phyloP scores from a whole-genome alignment of 2,329 filamentous ascomycete species.

The Xylariales sp. region DNA sequence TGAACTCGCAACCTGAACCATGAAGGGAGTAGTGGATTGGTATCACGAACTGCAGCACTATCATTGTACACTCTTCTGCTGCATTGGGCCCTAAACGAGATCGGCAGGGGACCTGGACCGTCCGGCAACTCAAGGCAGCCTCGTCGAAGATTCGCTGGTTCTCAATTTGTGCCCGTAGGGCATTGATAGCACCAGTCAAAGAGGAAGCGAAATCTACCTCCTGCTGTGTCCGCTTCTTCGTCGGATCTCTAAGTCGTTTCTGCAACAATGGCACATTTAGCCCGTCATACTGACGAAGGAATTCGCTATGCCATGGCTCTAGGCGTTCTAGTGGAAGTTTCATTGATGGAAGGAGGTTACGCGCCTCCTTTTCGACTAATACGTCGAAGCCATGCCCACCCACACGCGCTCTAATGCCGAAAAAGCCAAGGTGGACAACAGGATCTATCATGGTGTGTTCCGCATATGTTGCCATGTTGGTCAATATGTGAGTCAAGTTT shows the following conservation, averaged over 20 bases:
- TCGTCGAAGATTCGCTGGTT: constrained; percentile 57
- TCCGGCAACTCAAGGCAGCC: constrained; percentile 53
- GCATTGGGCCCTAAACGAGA: constrained; percentile 32
- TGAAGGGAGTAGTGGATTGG: constrained; percentile 68
- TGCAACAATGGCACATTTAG: constrained; percentile 55
- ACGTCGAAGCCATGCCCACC: constrained; percentile 70
- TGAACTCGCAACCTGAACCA: constrained; percentile 66
- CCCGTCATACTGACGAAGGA: constrained; percentile 63
- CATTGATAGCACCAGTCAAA: constrained; percentile 55
- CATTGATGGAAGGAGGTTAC: constrained; percentile 70
- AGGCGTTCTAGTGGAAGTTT: constrained; percentile 65
- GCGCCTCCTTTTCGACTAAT: constrained; percentile 65
- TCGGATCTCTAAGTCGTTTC: constrained; percentile 52
- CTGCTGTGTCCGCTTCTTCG: constrained; percentile 52
- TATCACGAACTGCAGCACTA: constrained; percentile 70
- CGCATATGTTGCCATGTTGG: constrained; percentile 71
- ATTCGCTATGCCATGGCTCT: constrained; percentile 65
- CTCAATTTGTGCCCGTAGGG: constrained; percentile 53
- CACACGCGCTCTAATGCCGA: constrained; percentile 65
- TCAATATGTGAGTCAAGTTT: constrained; percentile 71
- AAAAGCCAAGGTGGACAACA: constrained; percentile 69
- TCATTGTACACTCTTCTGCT: constrained; percentile 52
- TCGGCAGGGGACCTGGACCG: constrained; percentile 55
- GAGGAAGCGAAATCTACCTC: constrained; percentile 59
- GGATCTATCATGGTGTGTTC: constrained; percentile 60